Conservation (phyloP, 495 filamentous ascomycete species). For the Aspergillus hancockii region DNA sequence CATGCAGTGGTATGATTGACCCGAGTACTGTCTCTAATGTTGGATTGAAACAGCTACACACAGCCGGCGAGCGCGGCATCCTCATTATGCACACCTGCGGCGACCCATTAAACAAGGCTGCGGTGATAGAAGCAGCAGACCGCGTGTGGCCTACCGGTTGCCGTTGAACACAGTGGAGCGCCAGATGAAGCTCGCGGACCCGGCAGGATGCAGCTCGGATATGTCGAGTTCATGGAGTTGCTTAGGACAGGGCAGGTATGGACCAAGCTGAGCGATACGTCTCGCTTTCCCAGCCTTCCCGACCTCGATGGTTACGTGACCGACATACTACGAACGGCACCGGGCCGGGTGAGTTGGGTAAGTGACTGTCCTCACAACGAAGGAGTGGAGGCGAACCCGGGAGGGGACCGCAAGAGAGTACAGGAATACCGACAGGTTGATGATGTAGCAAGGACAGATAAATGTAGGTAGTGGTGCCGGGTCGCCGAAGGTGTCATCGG, state of each 20-base stretch:
- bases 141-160: not conserved
- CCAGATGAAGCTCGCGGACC: not conserved
- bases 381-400: not conserved
- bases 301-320: not conserved
- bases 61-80: not conserved
- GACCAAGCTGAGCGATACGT: not conserved
- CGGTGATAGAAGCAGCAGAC: not conserved
- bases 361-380: not conserved
- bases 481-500: not conserved
- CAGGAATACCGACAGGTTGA: not conserved
- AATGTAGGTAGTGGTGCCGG: not conserved
- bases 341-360: not conserved
- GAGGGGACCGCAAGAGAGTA: not conserved
- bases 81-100: not conserved
- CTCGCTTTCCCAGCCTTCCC: not conserved
- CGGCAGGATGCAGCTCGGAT: not conserved
- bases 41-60: not conserved
- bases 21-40: not conserved
- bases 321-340: not conserved
- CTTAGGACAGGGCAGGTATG: not conserved
- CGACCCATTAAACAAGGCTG: not conserved
- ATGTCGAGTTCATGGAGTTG: not conserved
- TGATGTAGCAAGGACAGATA: not conserved
- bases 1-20: not conserved
- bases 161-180: not conserved